Evolutionary conservation across 2,329 filamentous ascomycete genomes (phyloP).

Genomic region (Biscogniauxia marginata): DNA sequence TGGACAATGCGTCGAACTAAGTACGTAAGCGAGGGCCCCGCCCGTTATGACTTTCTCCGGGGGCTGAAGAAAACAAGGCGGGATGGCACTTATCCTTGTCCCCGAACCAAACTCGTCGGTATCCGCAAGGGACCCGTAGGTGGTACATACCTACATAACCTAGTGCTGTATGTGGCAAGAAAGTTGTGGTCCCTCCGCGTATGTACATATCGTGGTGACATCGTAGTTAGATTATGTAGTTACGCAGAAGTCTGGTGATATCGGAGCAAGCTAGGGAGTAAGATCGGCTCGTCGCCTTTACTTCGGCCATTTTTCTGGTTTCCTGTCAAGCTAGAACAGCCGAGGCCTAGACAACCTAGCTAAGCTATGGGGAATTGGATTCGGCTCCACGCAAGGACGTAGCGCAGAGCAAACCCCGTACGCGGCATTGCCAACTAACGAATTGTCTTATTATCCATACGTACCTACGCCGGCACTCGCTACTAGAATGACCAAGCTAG

Average conservation of each 20-base stretch:
- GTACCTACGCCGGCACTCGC: not conserved
- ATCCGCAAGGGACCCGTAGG: not conserved
- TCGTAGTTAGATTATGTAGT: no score
- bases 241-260: no score
- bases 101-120: not conserved
- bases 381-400: not conserved
- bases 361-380: not conserved
- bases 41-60: no score
- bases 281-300: not conserved
- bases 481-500: not conserved
- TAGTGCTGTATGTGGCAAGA: not conserved
- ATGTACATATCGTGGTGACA: no score
- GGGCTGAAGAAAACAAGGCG: not conserved
- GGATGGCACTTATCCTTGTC: not conserved
- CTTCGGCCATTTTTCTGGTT: not conserved
- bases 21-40: not conserved
- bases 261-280: not conserved
- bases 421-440: not conserved
- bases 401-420: not conserved
- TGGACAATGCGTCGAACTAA: no score
- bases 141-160: not conserved
- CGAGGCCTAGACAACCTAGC: not conserved
- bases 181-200: no score
- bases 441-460: not conserved
- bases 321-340: not conserved